phyloP scores from a whole-genome alignment of 83 land plant genomes.

The Thuja plicata region DNA sequence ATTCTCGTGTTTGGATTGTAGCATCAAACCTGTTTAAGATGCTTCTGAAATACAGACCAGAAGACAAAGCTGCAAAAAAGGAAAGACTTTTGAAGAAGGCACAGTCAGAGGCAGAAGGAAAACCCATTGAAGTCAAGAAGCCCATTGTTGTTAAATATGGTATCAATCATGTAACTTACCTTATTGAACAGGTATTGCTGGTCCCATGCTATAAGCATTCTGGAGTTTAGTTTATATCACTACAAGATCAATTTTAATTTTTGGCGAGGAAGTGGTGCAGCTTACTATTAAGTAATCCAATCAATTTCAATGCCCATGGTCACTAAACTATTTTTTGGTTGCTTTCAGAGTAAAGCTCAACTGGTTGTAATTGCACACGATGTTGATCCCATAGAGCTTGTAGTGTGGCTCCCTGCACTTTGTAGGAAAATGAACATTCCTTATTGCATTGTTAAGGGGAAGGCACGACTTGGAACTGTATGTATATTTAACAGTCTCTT shows the following conservation, averaged over 20 bases:
- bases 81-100: conserved; percentile 80
- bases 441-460: conserved; percentile 78
- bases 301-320: not conserved
- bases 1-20: conserved; percentile 14
- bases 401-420: conserved; percentile 83
- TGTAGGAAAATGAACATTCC: conserved; percentile 85
- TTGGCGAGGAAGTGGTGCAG: not conserved
- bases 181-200: conserved; percentile 61
- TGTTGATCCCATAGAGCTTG: conserved; percentile 85
- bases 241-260: not conserved
- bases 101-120: conserved; percentile 71
- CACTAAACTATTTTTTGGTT: not conserved
- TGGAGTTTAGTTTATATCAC: not conserved
- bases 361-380: conserved; percentile 84
- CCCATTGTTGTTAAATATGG: conserved; percentile 82
- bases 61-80: conserved; percentile 75
- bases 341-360: conserved; percentile 76
- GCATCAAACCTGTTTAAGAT: conserved; percentile 75
- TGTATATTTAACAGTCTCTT: not conserved
- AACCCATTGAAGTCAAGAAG: conserved; percentile 61
- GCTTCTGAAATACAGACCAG: conserved; percentile 80
- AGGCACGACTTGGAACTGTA: conserved; percentile 66
- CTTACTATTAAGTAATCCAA: too few species aligned
- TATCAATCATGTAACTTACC: conserved; percentile 73
- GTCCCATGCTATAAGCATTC: not conserved